Conservation (phyloP, 1,139 yeast genomes). For the Kodamaea arcana region DNA sequence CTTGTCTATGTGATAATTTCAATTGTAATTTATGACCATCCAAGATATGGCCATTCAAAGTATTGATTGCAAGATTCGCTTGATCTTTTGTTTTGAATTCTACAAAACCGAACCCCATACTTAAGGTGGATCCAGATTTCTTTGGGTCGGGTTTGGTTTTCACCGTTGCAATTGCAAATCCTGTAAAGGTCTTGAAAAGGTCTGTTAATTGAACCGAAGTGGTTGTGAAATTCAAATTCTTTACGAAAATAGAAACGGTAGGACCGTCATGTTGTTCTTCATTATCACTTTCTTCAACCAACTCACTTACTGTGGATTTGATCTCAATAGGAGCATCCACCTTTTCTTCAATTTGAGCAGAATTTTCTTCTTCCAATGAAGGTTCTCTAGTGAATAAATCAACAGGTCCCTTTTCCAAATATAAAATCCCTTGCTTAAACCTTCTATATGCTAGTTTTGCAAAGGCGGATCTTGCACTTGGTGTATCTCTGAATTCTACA, state of each 20-base stretch:
- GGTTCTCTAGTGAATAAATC: conserved; percentile 69
- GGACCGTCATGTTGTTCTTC: conserved; percentile 55
- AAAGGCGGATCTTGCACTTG: conserved; percentile 87
- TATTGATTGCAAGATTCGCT: conserved; percentile 70
- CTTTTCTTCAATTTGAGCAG: conserved; percentile 10
- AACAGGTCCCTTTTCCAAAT: conserved; percentile 91
- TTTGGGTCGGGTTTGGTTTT: conserved; percentile 88
- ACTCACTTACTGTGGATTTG: conserved; percentile 39
- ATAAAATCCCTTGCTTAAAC: conserved; percentile 79
- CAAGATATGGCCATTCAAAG: conserved; percentile 72
- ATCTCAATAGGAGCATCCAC: conserved; percentile 34
- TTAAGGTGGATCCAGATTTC: conserved; percentile 55
- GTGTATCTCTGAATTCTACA: conserved; percentile 81
- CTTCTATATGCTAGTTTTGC: conserved; percentile 82
- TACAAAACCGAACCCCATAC: conserved; percentile 98
- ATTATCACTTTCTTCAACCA: conserved; percentile 31
- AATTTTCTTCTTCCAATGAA: conserved; percentile 27
- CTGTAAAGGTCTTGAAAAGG: conserved; percentile 66
- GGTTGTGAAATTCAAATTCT: conserved; percentile 86
- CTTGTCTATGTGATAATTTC: conserved; percentile 77
- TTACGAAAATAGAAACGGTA: conserved; percentile 82
- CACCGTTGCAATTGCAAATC: conserved; percentile 78
- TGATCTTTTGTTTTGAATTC: conserved; percentile 78
- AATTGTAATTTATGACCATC: conserved; percentile 90
- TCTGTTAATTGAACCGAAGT: conserved; percentile 54